Percentiles rank a stretch among this genome's conserved stretches.
These are phyloP conservation scores for Bipolaris cookei DNA, from an alignment of 2,329 filamentous ascomycete genomes.

Conservation along the genomic window DNA sequence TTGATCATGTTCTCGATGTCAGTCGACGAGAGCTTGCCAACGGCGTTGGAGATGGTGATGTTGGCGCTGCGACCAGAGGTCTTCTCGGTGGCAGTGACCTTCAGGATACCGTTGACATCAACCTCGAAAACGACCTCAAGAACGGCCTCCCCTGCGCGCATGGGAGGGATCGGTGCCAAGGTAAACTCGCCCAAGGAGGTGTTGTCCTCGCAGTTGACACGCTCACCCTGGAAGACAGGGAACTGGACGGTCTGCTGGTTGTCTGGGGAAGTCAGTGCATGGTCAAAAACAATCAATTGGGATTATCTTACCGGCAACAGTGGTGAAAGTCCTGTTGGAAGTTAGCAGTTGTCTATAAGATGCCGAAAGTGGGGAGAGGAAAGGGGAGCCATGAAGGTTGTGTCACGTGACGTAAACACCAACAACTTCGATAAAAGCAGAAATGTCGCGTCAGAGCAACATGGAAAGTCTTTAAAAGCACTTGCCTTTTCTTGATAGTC, in stretches of 20 bases:
- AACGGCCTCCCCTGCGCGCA: constrained; percentile 94
- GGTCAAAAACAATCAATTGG: too few species aligned
- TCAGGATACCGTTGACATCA: constrained; percentile 99
- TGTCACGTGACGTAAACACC: too few species aligned
- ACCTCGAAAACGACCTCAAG: constrained; percentile 99
- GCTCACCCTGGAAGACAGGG: constrained; percentile 94
- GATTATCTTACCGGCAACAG: constrained; percentile 61
- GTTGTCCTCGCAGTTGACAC: constrained; percentile 98
- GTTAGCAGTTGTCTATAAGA: too few species aligned
- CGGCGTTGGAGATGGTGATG: constrained; percentile 99
- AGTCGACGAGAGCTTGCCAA: constrained; percentile 91
- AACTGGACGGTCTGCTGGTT: constrained; percentile 70
- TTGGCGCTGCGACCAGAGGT: constrained; percentile 96
- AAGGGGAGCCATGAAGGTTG: too few species aligned
- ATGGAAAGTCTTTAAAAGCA: too few species aligned
- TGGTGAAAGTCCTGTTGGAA: constrained; percentile 74
- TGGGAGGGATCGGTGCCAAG: constrained; percentile 80
- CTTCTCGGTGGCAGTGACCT: constrained; percentile 99
- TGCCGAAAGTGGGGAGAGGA: too few species aligned
- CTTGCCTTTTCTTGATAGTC: constrained; percentile 69
- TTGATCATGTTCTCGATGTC: constrained; percentile 99
- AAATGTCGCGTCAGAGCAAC: too few species aligned
- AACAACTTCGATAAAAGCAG: too few species aligned
- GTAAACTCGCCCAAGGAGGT: constrained; percentile 98
- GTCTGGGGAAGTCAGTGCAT: background rate